phyloP scores from a whole-genome alignment of 257 asterid species.

The Leonotis leonurus region DNA sequence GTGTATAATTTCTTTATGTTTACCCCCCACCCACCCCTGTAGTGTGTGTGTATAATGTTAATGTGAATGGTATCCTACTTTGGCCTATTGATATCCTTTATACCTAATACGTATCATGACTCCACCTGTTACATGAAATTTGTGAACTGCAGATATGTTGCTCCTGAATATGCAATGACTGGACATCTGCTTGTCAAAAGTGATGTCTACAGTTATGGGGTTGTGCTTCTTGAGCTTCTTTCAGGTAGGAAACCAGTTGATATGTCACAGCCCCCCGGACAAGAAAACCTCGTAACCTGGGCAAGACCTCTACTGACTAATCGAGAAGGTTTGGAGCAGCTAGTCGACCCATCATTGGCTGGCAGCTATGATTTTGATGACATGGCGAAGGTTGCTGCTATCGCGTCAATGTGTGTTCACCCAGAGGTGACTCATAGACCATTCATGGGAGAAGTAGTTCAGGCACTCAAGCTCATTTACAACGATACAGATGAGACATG shows the following conservation, averaged over 20 bases:
- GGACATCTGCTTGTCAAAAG: constrained; percentile 93
- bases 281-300: constrained; percentile 98
- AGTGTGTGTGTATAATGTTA: neutral
- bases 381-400: constrained; percentile 96
- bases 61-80: neutral
- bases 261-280: constrained; percentile 90
- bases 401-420: constrained; percentile 95
- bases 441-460: constrained; percentile 97
- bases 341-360: constrained; percentile 77
- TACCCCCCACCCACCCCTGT: neutral
- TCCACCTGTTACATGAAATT: no score
- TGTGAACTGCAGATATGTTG: constrained; percentile 92
- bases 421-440: constrained; percentile 91
- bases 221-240: constrained; percentile 80
- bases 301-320: constrained; percentile 78
- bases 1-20: neutral
- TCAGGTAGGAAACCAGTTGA: constrained; percentile 88
- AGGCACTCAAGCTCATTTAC: constrained; percentile 91
- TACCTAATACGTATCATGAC: neutral
- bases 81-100: neutral
- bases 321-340: constrained; percentile 76
- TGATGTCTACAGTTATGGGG: constrained; percentile 94
- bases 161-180: constrained; percentile 97
- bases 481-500: constrained; percentile 70
- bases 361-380: constrained; percentile 75